A percentile compares a stretch with the other conserved stretches of the same genome.
Evolutionary conservation across 2,329 filamentous ascomycete genomes (phyloP).

Genomic region (Fusarium clavum): DNA sequence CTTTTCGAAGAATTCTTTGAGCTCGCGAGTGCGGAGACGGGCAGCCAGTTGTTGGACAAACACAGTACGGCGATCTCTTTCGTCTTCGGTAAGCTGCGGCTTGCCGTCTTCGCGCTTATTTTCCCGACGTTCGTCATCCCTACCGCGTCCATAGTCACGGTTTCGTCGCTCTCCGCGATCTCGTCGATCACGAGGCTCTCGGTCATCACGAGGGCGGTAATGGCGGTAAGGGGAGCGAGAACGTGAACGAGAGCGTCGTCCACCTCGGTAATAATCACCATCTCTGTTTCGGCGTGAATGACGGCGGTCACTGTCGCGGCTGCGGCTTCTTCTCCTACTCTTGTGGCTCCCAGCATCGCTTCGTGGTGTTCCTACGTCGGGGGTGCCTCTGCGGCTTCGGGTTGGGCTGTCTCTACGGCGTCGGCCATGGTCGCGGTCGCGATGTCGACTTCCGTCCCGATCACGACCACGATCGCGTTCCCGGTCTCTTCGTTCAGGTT

Average conservation of each 20-base stretch:
- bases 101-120: slow-evolving; percentile 63
- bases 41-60: slow-evolving; percentile 99
- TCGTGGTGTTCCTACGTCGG: slow-evolving; percentile 72
- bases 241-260: slow-evolving; percentile 71
- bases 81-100: slow-evolving; percentile 89
- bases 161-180: slow-evolving; percentile 64
- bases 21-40: slow-evolving; percentile 88
- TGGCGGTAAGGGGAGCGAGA: slow-evolving; percentile 76
- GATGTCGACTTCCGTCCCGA: slow-evolving; percentile 65
- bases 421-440: slow-evolving; percentile 62
- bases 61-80: slow-evolving; percentile 94
- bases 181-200: slow-evolving; percentile 62
- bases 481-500: slow-evolving; percentile 64
- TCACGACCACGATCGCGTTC: slow-evolving; percentile 68
- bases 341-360: slow-evolving; percentile 84
- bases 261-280: slow-evolving; percentile 75
- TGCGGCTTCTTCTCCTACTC: slow-evolving; percentile 84
- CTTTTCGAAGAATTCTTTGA: slow-evolving; percentile 95
- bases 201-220: slow-evolving; percentile 67
- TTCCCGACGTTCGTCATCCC: slow-evolving; percentile 60
- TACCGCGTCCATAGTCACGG: slow-evolving; percentile 64
- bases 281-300: slow-evolving; percentile 79
- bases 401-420: slow-evolving; percentile 67
- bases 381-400: slow-evolving; percentile 60
- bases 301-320: slow-evolving; percentile 79